Evolutionary conservation across 75 land plant genomes (phyloP), one percentile per base, ranked within the genome.

Genomic region (Pinus albicaulis): DNA sequence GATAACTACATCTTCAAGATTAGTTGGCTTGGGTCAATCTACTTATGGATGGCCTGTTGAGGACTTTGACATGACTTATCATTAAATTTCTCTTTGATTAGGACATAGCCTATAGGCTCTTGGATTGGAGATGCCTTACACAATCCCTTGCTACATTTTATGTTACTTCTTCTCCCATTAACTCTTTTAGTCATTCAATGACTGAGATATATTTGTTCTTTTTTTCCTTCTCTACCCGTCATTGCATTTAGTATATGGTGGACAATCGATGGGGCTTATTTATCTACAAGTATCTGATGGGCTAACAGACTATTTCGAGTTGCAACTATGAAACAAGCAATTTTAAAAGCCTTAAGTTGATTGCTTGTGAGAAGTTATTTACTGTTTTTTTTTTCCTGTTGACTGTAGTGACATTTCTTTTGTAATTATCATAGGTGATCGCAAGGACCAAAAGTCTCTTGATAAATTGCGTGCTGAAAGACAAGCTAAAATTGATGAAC

Each of bases 401-500:
- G 25, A 73, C 25, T 48, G 17, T 22, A 73, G 52, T 73, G 12
- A 10, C 24, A 48, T 23, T 53, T 53, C 48, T 55, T 72, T 12
- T 3, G 64, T 20, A 20, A 24, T 3, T 36, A 10, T 15, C 65
- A 28, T 78, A 97, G 99, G 89, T 73, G 95, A 92, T 48, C 82
- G 81, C 17, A 97, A 87, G 85, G 99, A 97, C 83, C 93, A 97
- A 73, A 87, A 89, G 78, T 88, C 88, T 41, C 86, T 97, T 58
- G 99, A 97, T 66, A 83, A 82, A 75, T 82, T 97, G 59, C 85
- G 91, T 19, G 91, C 87, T 74, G 98, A 97, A 81, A 91, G 95
- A 76, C 87, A 88, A 81, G 92, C 87, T 44, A 95, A 94, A 77
- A 92, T 97, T 57, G 87, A 94, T 83, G 99, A 95, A 62, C 95